These are phyloP conservation scores for Blastocystis hominis DNA, from an alignment of 352 stramenopile genomes.

Conservation along the genomic window DNA sequence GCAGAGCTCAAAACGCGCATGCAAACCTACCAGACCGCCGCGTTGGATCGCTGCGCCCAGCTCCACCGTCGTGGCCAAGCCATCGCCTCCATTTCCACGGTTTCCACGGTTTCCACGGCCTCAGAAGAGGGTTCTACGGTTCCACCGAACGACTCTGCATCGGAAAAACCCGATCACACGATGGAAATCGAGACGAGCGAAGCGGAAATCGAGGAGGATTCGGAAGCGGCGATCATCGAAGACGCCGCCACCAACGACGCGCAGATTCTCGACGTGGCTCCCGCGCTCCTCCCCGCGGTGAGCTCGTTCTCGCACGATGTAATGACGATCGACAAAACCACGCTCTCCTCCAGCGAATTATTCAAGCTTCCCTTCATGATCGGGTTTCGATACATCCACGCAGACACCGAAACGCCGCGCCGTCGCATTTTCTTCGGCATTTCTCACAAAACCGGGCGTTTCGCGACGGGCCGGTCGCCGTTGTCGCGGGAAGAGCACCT, in stretches of 20 bases:
- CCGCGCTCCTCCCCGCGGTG: neutral
- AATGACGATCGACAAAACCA: neutral
- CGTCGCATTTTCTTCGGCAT: slow-evolving; percentile 10
- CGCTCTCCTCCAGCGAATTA: neutral
- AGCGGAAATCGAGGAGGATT: neutral
- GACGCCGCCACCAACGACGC: neutral
- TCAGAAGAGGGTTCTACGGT: neutral
- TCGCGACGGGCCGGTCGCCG: neutral
- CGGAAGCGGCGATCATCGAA: neutral
- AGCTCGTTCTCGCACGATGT: neutral
- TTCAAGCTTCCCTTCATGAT: neutral
- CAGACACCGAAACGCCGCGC: neutral
- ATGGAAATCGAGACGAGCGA: neutral
- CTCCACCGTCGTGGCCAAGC: neutral
- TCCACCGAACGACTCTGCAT: too few species aligned
- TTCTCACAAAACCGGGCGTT: neutral
- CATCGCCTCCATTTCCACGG: neutral
- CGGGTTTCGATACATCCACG: slow-evolving; percentile 25
- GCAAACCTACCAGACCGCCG: neutral
- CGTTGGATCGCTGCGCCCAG: neutral
- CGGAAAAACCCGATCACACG: neutral
- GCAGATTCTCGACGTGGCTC: neutral
- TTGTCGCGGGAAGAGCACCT: neutral
- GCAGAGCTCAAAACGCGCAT: neutral
- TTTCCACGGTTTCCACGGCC: neutral